Percentiles rank a stretch among this genome's conserved stretches.
Evolutionary conservation across 2,329 filamentous ascomycete species (phyloP).

Genomic region (Chaetomium olivaceum): DNA sequence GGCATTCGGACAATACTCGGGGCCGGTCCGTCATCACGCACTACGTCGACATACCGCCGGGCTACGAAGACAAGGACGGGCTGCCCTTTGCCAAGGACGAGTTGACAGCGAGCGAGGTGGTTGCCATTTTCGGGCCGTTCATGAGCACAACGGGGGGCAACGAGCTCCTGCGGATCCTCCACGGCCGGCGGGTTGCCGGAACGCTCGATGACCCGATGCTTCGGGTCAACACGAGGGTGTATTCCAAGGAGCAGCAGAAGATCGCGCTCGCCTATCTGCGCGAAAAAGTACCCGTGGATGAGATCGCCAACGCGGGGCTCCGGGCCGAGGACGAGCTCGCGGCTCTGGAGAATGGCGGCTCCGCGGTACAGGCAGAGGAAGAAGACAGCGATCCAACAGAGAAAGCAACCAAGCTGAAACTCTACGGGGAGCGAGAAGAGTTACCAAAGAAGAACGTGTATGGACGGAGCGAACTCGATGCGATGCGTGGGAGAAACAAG

Average conservation of each 20-base stretch:
- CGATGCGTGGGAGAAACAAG: constrained; percentile 55
- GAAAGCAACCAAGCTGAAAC: constrained; percentile 26
- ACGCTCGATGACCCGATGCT: constrained; percentile 61
- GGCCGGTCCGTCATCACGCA: constrained; percentile 46
- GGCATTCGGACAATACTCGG: constrained; percentile 34
- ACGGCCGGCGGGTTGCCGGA: constrained; percentile 64
- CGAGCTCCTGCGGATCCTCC: constrained; percentile 57
- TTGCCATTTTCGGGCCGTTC: constrained; percentile 52
- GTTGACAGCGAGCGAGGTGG: constrained; percentile 50
- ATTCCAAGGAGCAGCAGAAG: constrained; percentile 44
- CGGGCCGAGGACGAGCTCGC: constrained; percentile 64
- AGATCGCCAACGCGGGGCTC: constrained; percentile 60
- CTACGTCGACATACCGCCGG: constrained; percentile 59
- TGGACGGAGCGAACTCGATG: constrained; percentile 58
- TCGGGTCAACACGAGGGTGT: constrained; percentile 49
- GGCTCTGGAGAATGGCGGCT: constrained; percentile 46
- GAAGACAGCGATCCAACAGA: not conserved
- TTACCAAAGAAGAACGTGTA: constrained; percentile 49
- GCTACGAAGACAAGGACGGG: constrained; percentile 57
- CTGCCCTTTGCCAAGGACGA: constrained; percentile 54
- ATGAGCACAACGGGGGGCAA: constrained; percentile 52
- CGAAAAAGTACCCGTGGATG: constrained; percentile 56
- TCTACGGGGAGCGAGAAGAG: constrained; percentile 34
- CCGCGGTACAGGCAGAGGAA: constrained; percentile 28
- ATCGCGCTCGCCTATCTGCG: constrained; percentile 58